These are phyloP conservation scores for Umbelopsis ramanniana DNA, from an alignment of 192 early-diverging fungal genomes.

Conservation along the genomic window DNA sequence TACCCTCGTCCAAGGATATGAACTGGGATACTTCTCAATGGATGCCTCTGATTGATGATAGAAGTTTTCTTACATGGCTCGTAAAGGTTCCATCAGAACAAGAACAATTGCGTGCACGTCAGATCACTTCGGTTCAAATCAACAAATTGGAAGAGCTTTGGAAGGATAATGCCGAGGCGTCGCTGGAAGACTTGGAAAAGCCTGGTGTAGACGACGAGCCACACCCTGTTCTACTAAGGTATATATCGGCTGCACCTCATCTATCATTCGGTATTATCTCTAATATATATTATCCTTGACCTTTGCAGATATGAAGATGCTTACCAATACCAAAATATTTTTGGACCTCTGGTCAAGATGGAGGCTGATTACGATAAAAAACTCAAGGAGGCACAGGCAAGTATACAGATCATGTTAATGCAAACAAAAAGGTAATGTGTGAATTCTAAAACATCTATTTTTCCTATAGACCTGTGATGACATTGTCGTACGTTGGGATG, in stretches of 20 bases:
- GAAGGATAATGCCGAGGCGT: slow-evolving; percentile 76
- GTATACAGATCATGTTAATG: slow-evolving; percentile 2
- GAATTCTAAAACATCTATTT: not conserved
- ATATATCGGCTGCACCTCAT: slow-evolving; percentile 1
- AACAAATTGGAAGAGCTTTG: slow-evolving; percentile 88
- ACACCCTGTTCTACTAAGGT: slow-evolving; percentile 79
- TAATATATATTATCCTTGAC: not conserved
- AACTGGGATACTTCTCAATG: slow-evolving; percentile 97
- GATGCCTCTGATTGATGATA: slow-evolving; percentile 95
- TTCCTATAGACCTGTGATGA: slow-evolving; percentile 86
- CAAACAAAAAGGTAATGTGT: not conserved
- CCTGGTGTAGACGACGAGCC: slow-evolving; percentile 86
- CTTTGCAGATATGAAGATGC: slow-evolving; percentile 87
- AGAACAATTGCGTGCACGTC: slow-evolving; percentile 83
- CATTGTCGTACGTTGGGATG: slow-evolving; percentile 95
- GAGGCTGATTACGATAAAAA: slow-evolving; percentile 67
- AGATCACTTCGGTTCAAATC: slow-evolving; percentile 85
- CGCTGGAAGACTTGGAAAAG: slow-evolving; percentile 80
- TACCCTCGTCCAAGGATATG: slow-evolving; percentile 87
- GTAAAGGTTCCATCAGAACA: slow-evolving; percentile 87
- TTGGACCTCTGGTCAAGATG: slow-evolving; percentile 93
- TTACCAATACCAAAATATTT: slow-evolving; percentile 96
- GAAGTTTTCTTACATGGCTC: slow-evolving; percentile 94
- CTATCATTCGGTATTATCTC: not conserved
- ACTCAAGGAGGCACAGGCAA: slow-evolving; percentile 55